Conservation (phyloP, 1,284 basidiomycete species). For the Kwoniella shivajii region DNA sequence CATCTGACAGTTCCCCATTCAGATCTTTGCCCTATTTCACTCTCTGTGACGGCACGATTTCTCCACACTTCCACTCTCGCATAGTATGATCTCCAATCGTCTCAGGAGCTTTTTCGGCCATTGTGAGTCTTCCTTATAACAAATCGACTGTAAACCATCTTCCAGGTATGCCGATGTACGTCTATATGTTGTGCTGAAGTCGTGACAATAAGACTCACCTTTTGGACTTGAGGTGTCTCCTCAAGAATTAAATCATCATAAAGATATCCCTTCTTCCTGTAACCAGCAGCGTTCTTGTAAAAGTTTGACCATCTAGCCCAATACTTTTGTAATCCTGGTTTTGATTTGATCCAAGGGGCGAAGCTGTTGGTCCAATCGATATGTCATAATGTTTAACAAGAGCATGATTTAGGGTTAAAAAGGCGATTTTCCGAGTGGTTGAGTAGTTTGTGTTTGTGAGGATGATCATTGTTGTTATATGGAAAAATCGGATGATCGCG, state of each 20-base stretch:
- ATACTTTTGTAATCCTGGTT: slow-evolving; percentile 57
- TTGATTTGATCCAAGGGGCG: slow-evolving; percentile 71
- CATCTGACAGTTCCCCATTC: no score
- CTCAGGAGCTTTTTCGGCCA: background rate
- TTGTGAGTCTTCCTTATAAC: background rate
- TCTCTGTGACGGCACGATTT: no score
- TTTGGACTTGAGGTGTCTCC: slow-evolving; percentile 81
- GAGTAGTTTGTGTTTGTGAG: background rate
- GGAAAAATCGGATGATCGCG: slow-evolving; percentile 7
- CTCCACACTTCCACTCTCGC: no score
- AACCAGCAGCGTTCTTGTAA: slow-evolving; percentile 80
- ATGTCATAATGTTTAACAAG: background rate
- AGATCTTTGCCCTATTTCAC: no score
- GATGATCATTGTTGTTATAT: background rate
- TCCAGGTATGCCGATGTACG: background rate
- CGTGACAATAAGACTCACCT: slow-evolving; percentile 60
- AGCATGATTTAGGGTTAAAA: background rate
- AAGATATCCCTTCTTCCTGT: slow-evolving; percentile 85
- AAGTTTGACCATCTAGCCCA: slow-evolving; percentile 80
- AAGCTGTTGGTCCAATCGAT: slow-evolving; percentile 53
- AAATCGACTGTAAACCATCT: background rate
- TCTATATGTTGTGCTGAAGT: no score
- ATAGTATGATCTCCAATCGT: no score
- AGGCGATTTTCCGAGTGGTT: background rate
- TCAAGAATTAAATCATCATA: slow-evolving; percentile 95